phyloP scores from a whole-genome alignment of 768 basidiomycete species.

The Dacryopinax primogenitus region DNA sequence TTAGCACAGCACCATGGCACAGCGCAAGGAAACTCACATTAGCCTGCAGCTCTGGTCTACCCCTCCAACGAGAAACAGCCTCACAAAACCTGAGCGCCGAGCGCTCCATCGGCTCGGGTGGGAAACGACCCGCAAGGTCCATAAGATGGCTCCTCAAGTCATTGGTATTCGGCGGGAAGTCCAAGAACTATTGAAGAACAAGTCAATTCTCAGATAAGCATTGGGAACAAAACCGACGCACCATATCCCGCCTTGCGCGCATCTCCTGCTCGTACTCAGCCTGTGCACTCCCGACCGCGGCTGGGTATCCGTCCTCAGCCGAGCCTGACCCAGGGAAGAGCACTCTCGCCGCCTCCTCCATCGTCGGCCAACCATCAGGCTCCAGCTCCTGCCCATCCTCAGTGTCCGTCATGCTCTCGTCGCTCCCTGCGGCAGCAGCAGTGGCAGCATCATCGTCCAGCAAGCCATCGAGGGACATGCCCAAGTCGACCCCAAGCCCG shows the following conservation, averaged over 20 bases:
- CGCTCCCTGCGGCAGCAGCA: constrained; percentile 10
- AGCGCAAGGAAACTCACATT: constrained; percentile 13
- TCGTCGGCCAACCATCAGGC: neutral
- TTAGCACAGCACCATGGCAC: neutral
- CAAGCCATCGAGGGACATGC: constrained; percentile 15
- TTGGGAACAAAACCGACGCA: neutral
- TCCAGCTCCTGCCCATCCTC: constrained; percentile 1
- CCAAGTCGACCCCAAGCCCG: constrained; percentile 43
- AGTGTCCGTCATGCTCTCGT: neutral
- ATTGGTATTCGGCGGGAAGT: constrained; percentile 54
- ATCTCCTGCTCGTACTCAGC: constrained; percentile 4
- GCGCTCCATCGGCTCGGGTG: constrained; percentile 68
- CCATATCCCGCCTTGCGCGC: constrained; percentile 2
- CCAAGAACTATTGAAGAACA: constrained; percentile 46
- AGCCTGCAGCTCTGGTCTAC: constrained; percentile 55
- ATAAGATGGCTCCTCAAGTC: constrained; percentile 73
- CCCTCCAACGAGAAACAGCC: constrained; percentile 68
- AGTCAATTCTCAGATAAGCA: neutral
- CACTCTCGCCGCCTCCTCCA: constrained; percentile 3
- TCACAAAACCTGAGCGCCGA: constrained; percentile 69
- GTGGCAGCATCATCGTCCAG: constrained; percentile 1
- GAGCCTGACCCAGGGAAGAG: neutral
- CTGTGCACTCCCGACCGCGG: neutral
- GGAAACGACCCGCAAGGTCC: constrained; percentile 62
- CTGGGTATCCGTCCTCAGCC: neutral